Conservation (phyloP, 2,329 filamentous ascomycete species). For the Davidsoniella virescens region DNA sequence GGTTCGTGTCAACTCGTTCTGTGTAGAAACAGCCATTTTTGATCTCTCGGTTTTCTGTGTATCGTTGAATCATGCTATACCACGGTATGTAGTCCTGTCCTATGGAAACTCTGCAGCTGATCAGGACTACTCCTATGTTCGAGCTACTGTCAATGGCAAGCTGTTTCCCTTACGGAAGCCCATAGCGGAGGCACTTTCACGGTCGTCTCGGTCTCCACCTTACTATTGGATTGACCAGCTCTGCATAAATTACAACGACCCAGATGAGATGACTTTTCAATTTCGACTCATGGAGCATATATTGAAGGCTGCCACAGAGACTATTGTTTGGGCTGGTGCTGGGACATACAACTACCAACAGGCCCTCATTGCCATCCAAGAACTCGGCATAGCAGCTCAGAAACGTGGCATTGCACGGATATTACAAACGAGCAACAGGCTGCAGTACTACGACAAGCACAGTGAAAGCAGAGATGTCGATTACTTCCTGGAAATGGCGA, state of each 20-base stretch:
- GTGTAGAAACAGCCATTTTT: no score
- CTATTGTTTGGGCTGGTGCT: neutral
- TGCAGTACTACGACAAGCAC: neutral
- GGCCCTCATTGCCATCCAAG: neutral
- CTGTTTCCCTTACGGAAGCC: neutral
- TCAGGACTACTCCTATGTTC: neutral
- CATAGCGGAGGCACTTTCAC: neutral
- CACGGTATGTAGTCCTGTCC: neutral
- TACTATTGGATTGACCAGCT: slow-evolving; percentile 13
- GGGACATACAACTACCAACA: neutral
- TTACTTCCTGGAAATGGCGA: no score
- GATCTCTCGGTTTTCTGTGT: neutral
- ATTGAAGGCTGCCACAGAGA: neutral
- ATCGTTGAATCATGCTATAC: neutral
- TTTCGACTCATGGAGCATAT: neutral
- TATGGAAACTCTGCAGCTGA: neutral
- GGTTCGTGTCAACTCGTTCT: no score
- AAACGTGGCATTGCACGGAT: neutral
- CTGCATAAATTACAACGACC: slow-evolving; percentile 10
- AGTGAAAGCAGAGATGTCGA: neutral
- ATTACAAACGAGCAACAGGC: neutral
- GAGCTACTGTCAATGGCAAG: neutral
- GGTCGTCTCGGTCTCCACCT: neutral
- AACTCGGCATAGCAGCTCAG: neutral
- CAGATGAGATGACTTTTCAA: slow-evolving; percentile 6